These are phyloP conservation scores for Umbelopsis vinacea DNA, from an alignment of 192 early-diverging fungal genomes.

Conservation along the genomic window DNA sequence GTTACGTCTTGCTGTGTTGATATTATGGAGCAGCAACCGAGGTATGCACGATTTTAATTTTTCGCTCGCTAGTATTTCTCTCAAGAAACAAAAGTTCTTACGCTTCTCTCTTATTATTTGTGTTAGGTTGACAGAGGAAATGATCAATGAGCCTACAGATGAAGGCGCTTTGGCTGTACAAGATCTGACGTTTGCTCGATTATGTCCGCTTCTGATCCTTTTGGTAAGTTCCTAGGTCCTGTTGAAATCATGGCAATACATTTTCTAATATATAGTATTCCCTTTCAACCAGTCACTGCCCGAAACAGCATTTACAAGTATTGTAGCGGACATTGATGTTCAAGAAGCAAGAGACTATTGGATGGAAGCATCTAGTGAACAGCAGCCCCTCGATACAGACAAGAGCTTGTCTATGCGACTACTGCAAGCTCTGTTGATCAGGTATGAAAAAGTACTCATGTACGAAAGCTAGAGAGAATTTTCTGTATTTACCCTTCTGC, in stretches of 20 bases:
- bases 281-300: not conserved
- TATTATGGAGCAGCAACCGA: conserved; percentile 13
- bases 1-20: conserved; percentile 5
- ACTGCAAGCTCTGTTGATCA: conserved; percentile 2
- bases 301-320: not conserved
- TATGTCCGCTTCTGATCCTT: conserved; percentile 23
- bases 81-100: not conserved
- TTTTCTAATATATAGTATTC: not conserved
- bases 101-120: not conserved
- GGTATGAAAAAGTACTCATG: not conserved
- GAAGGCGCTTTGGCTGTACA: conserved; percentile 26
- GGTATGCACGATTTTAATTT: not conserved
- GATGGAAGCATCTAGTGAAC: not conserved
- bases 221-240: not conserved
- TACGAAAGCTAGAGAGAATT: not conserved
- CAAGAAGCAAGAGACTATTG: not conserved
- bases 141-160: conserved; percentile 8
- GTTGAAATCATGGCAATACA: not conserved
- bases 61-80: not conserved
- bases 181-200: conserved; percentile 18
- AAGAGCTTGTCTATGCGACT: not conserved
- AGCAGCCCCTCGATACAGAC: not conserved
- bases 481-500: not conserved
- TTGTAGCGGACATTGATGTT: not conserved
- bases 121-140: conserved; percentile 16